Evolutionary conservation across 441 rosid species (phyloP).

Genomic region (Syzygium syzygioides): DNA sequence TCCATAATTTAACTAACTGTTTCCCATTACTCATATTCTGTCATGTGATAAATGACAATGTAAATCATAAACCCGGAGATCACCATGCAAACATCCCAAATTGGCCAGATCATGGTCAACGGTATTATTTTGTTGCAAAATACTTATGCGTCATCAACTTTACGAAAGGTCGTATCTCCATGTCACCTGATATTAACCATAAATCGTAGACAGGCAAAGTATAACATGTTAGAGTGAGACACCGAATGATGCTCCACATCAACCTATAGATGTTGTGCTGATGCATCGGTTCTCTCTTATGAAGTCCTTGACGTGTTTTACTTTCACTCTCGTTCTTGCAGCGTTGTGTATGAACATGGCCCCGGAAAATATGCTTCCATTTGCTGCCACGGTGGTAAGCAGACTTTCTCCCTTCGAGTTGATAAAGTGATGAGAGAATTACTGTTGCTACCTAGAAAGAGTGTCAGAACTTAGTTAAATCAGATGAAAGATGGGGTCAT

Average conservation of each 20-base stretch:
- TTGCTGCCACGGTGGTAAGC: not conserved
- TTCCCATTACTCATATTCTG: rapidly evolving
- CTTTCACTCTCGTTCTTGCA: not conserved
- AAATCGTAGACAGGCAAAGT: not conserved
- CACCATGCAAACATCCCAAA: not conserved
- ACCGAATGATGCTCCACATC: not conserved
- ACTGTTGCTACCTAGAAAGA: not conserved
- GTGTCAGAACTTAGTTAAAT: not conserved
- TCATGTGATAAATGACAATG: not conserved
- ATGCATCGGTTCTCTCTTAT: not conserved
- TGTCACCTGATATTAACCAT: not conserved
- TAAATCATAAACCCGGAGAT: not conserved
- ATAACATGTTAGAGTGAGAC: not conserved
- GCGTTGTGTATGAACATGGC: not conserved
- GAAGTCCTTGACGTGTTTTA: not conserved
- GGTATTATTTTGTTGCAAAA: not conserved
- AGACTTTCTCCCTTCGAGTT: not conserved
- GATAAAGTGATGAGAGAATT: not conserved
- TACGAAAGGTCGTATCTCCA: not conserved
- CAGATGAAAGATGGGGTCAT: not conserved
- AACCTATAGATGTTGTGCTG: not conserved
- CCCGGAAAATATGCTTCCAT: not conserved
- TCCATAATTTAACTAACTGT: not conserved
- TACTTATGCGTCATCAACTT: not conserved
- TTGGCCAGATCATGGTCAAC: not conserved